Evolutionary conservation across 139 green algal species (phyloP), one percentile per base, ranked within the genome.

Genomic region (Coccomyxa sp.): DNA sequence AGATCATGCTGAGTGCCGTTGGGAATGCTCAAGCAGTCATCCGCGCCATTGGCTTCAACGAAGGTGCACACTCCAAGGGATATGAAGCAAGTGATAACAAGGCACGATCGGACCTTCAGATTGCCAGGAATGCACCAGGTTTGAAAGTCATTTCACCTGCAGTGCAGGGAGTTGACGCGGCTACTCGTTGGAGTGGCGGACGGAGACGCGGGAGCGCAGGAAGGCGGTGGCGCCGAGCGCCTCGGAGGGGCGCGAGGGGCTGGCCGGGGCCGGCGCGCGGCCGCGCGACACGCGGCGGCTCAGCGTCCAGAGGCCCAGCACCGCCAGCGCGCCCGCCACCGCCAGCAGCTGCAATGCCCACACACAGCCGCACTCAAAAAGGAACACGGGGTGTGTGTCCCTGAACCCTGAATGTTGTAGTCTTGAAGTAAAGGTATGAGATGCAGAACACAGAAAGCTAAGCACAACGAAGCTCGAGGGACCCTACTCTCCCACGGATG

Each of bases 11-110:
- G 13, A 59, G 66, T 0, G 91, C 90, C 0, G 90, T 93, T 13
- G 86, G 86, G 11, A 85, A 82, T 27, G 90, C 87, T 10, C 76
- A 92, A 27, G 90, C 90, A 13, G 88, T 94, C 27, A 90, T 94
- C 67, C 90, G 87, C 77, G 85, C 88, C 30, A 92, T 87, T 7
- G 91, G 90, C 21, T 89, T 79, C n/a, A 82, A 75, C 17, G 90
- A 86, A 28, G 28, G 27, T 83, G 63, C 23, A 38, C 15, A 25
- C 21, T 28, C 12, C 77, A 58, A 45, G 27, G n/a, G 25, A 30
- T 30, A 58, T 66, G 31, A 81, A 67, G 13, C 38, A 31, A n/a
- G 67, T 13, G 13, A 60, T 27, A 63, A 38, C 0, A 16, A 60
- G 45, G 11, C 32, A 66, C 17, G 38, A 51, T 51, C 7, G 38